Base-by-base conservation (phyloP, 2,329 filamentous ascomycete genomes). In the Daldinia eschscholtzii region DNA sequence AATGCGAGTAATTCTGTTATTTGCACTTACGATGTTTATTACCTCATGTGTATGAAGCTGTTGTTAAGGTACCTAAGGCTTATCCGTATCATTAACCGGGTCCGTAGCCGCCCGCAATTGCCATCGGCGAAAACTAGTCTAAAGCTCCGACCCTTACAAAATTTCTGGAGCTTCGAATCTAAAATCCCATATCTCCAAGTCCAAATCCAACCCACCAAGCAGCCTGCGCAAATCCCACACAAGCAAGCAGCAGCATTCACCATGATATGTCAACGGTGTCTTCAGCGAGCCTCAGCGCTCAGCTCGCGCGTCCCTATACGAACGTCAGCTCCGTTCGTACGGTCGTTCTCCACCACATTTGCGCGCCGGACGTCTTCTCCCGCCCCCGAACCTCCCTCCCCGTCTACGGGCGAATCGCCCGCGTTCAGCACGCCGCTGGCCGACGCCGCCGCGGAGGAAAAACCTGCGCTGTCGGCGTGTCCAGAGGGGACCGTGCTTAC, bases 401-500 rank as follows among this genome's bases (percentile, higher is more conserved):
- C 69, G 6, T 42, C 71, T 62, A 28, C 72, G 60, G 82, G 70
- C 70, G 57, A 65, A 28, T 23, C 64, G 1, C 75, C 76, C 9
- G 70, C 70, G 10, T 72, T 79, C 28, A 64, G 78, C 60, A 74
- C 76, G 46, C 72, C 74, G 39, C 75, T 70, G 72, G 78, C 66
- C 28, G 73, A 76, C 50, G 61, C 46, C 23, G 58, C 70, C 50
- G 44, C 66, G 12, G 62, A 69, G 35, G 69, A 70, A n/a, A 74
- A 72, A 18, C 64, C 72, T 20, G 26, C 67, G 18, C 72, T 80
- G 26, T 89, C 87, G 6, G 85, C 85, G 30, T 90, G 91, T 74
- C 83, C 85, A 2, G 88, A 89, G 4, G 93, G 93, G 37, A 93
- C 91, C 13, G 81, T 89, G 13, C 83, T 97, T 46, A 89, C 84